Conservation (phyloP, 306 rosid species). For the Quercus bicolor region DNA sequence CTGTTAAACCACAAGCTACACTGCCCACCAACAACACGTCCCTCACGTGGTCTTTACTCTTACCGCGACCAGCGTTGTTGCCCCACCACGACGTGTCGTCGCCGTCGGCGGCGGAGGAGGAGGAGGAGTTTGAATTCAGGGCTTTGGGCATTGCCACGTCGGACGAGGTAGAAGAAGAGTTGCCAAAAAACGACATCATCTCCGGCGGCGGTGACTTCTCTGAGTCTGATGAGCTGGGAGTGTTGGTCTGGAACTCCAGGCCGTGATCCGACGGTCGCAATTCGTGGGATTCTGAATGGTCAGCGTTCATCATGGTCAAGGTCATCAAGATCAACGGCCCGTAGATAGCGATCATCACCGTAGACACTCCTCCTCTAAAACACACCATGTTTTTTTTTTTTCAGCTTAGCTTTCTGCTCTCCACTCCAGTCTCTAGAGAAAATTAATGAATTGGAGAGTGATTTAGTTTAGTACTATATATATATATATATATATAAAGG, state of each 20-base stretch:
- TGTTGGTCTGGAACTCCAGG: constrained; percentile 40
- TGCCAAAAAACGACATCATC: constrained; percentile 66
- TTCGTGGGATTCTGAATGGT: constrained; percentile 35
- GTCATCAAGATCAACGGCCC: not conserved
- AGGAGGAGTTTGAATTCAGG: constrained; percentile 29
- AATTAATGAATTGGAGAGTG: not conserved
- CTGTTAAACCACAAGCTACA: constrained; percentile 69
- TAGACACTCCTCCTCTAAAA: not conserved
- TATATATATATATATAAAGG: not conserved
- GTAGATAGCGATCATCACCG: not conserved
- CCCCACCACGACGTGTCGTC: constrained; percentile 47
- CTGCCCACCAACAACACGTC: constrained; percentile 52
- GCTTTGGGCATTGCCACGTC: constrained; percentile 38
- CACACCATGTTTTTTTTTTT: constrained; percentile 9
- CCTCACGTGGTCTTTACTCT: constrained; percentile 27
- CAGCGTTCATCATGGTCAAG: constrained; percentile 3
- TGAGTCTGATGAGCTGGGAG: constrained; percentile 32
- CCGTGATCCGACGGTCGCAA: constrained; percentile 89
- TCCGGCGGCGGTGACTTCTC: constrained; percentile 25
- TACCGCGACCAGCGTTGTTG: not conserved
- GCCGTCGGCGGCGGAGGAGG: no score
- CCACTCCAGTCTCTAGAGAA: not conserved
- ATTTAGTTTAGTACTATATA: no score
- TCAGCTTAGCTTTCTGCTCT: not conserved
- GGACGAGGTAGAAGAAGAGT: constrained; percentile 34